A percentile compares a stretch with the other conserved stretches of the same genome.
Conservation (phyloP, 1,284 basidiomycete genomes). For the Pseudozyma sp. region DNA sequence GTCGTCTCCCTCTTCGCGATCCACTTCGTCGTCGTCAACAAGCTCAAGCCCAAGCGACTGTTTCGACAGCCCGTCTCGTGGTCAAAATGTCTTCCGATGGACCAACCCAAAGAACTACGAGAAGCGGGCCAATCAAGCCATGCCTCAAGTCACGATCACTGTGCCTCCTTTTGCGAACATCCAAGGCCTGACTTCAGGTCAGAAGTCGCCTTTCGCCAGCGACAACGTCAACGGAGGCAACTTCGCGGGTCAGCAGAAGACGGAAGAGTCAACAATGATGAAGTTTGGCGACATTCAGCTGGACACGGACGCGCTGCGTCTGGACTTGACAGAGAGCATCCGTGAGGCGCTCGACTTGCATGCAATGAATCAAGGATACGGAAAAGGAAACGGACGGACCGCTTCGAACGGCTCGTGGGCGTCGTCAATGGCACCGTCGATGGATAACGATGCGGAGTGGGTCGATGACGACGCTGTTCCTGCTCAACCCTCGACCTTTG, state of each 20-base stretch:
- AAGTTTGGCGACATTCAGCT: constrained; percentile 21
- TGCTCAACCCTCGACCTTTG: neutral
- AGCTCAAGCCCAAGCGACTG: constrained; percentile 19
- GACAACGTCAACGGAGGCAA: neutral
- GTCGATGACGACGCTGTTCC: constrained; percentile 25
- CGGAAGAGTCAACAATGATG: neutral
- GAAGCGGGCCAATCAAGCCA: constrained; percentile 5
- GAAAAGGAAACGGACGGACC: neutral
- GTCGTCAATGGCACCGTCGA: constrained; percentile 4
- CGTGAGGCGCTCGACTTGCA: constrained; percentile 16
- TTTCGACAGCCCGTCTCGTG: constrained; percentile 19
- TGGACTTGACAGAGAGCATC: constrained; percentile 18
- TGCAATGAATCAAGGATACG: neutral
- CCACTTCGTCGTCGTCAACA: constrained; percentile 20
- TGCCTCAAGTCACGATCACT: constrained; percentile 35
- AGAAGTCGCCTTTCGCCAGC: constrained; percentile 18
- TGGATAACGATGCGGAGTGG: constrained; percentile 43
- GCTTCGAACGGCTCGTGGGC: constrained; percentile 21
- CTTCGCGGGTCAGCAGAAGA: neutral
- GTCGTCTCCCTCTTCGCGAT: constrained; percentile 30
- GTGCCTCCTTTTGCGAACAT: neutral
- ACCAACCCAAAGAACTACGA: constrained; percentile 17
- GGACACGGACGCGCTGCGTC: constrained; percentile 10
- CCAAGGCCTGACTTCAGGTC: neutral
- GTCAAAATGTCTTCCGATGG: constrained; percentile 23